Evolutionary conservation across 257 asterid genomes (phyloP), one percentile per base, ranked within the genome.

Genomic region (Rehmannia glutinosa): DNA sequence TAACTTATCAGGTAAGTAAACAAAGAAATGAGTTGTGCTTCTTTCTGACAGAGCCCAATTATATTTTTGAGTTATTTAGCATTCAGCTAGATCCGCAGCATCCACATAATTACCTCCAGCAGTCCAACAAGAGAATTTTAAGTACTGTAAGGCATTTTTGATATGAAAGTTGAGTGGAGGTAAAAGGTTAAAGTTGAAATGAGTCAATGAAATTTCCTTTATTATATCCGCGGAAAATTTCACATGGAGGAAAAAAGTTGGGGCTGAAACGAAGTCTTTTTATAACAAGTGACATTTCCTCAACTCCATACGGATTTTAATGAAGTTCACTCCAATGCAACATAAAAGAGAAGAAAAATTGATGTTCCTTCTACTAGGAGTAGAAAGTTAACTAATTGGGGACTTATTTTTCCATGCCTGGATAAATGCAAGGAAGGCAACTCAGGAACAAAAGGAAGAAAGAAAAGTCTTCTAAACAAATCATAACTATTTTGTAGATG

Each of bases 1-100:
- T 9, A 38, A 57, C 60, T 72, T 3, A 46, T 75, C 71, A 68
- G 73, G 55, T 24, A 71, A 47, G 63, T 39, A 63, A 43, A 19
- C 2, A 59, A 27, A 45, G 23, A 55, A 53, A 39, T 19, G n/a
- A 43, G 35, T 8, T 55, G 11, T 13, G 32, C 36, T 36, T 41
- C 24, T 21, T 21, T 53, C 53, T 50, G 52, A 50, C 65, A 55
- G 55, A 13, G 41, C 24, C 53, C n/a, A 52, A 23, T 13, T 33
- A 19, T 13, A 15, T 8, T 49, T 17, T 13, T 42, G 27, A 43
- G 8, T 17, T 20, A 55, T 54, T 15, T 17, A 39, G 35, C 45
- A 62, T 13, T 54, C 43, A 15, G 15, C 50, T 15, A 42, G 36
- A 24, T 15, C 50, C 47, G 63, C 8, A 23, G 10, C 23, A 38